Conservation (phyloP, 768 basidiomycete genomes). For the Leccinum barrowsii region DNA sequence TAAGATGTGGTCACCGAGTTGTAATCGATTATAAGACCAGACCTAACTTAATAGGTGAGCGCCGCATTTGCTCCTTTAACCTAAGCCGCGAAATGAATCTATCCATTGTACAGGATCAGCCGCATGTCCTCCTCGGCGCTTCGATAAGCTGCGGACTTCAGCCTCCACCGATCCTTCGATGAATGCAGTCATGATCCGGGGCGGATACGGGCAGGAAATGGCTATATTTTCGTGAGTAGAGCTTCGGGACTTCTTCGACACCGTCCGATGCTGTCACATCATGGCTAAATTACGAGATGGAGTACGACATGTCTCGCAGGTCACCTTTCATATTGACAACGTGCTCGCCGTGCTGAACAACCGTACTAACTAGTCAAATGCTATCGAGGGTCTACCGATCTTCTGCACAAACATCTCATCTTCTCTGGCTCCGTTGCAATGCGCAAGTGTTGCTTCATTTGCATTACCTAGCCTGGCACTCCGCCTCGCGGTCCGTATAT, state of each 20-base stretch:
- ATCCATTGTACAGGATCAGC: background rate
- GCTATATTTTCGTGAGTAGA: background rate
- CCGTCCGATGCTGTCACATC: no score
- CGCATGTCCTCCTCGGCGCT: background rate
- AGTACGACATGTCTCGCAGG: background rate
- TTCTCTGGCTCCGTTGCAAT: background rate
- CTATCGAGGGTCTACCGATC: background rate
- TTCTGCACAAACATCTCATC: background rate
- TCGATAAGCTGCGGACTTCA: background rate
- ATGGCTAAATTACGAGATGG: background rate
- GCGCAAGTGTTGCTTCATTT: background rate
- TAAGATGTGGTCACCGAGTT: background rate
- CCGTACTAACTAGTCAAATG: background rate
- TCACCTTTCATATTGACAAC: background rate
- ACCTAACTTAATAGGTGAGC: background rate
- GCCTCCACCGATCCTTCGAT: background rate
- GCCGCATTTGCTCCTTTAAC: background rate
- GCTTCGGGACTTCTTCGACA: background rate
- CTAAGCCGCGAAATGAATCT: background rate
- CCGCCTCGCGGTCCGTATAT: background rate
- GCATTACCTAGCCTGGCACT: background rate
- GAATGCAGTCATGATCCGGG: background rate
- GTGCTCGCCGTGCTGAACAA: background rate
- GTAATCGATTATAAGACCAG: background rate
- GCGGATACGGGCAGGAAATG: background rate